Percentiles rank a stretch among this genome's conserved stretches.
These are phyloP conservation scores for Botrytis porri DNA, from an alignment of 2,329 filamentous ascomycete species.

Conservation along the genomic window DNA sequence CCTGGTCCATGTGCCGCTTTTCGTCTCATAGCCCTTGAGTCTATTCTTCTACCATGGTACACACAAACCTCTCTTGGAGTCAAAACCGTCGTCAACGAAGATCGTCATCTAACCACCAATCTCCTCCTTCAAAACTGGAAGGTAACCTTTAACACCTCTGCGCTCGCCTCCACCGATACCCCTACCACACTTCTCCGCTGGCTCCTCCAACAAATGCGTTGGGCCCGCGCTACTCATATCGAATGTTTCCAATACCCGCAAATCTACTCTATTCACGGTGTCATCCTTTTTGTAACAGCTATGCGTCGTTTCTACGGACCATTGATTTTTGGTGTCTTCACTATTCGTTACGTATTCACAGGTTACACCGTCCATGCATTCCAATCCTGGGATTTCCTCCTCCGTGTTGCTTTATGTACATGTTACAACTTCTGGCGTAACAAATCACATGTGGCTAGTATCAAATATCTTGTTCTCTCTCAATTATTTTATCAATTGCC, in stretches of 20 bases:
- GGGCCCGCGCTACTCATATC: constrained; percentile 39
- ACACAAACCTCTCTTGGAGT: constrained; percentile 40
- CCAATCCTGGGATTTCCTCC: constrained; percentile 33
- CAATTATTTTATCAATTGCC: constrained; percentile 39
- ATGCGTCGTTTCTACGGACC: constrained; percentile 37
- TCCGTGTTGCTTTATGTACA: constrained; percentile 36
- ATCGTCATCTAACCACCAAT: constrained; percentile 41
- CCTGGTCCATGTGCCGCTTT: constrained; percentile 41
- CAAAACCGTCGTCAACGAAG: constrained; percentile 41
- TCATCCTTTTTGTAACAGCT: constrained; percentile 39
- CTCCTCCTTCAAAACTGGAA: constrained; percentile 39
- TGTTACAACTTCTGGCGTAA: constrained; percentile 37
- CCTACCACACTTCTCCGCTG: constrained; percentile 39
- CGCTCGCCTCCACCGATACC: constrained; percentile 40
- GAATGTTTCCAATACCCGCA: constrained; percentile 40
- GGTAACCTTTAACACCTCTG: constrained; percentile 39
- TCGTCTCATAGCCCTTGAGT: constrained; percentile 36
- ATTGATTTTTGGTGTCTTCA: constrained; percentile 33
- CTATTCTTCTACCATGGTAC: constrained; percentile 40
- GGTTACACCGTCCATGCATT: constrained; percentile 35
- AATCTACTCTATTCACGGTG: constrained; percentile 39
- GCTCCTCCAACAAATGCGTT: constrained; percentile 41
- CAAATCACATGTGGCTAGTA: constrained; percentile 33
- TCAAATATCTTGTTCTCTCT: constrained; percentile 24
- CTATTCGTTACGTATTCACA: constrained; percentile 38